Base-by-base conservation (phyloP, 2,329 filamentous ascomycete species). In the Pseudopithomyces chartarum region DNA sequence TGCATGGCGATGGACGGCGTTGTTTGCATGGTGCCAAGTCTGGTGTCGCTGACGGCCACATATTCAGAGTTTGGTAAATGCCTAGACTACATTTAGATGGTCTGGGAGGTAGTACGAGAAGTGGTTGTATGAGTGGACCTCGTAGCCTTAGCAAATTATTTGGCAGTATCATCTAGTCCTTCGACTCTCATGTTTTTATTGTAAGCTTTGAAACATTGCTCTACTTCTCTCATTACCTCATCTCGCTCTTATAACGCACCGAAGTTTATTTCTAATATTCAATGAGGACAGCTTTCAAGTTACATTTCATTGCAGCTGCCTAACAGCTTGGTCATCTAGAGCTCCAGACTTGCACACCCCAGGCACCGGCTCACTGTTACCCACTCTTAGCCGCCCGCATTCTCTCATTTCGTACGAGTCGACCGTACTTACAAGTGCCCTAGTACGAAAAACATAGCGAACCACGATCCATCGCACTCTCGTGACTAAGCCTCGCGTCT, bases 401-500 rank as follows among this genome's bases (percentile, higher is more conserved):
- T 23, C n/a, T n/a, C 13, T 23, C 38, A 26, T 15, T 52, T 52
- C 48, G 42, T 39, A 39, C 32, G 19, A 52, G 39, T 13, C 17
- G 20, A 36, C 15, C 47, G 34, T 38, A 22, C 23, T 40, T 13
- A 2, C 26, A 36, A 33, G 29, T 15, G 33, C 7, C 7, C 40
- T 29, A 15, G 17, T 45, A 26, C 43, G 15, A 29, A 11, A 6
- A 23, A 17, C 29, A 12, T 17, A 2, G 12, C 47, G 22, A 50
- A 39, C 33, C 47, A 40, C 15, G 13, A 29, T 40, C 2, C 13
- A 39, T 12, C 13, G 39, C 29, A 29, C 8, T 23, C 10, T 8
- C 36, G 6, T 58, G 47, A 54, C 48, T 55, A 56, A 59, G 26
- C 38, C 38, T 40, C 13, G 38, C 38, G 13, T n/a, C 36, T 53